Conservation (phyloP, 75 land plant genomes). For the Pinus tabuliformis region DNA sequence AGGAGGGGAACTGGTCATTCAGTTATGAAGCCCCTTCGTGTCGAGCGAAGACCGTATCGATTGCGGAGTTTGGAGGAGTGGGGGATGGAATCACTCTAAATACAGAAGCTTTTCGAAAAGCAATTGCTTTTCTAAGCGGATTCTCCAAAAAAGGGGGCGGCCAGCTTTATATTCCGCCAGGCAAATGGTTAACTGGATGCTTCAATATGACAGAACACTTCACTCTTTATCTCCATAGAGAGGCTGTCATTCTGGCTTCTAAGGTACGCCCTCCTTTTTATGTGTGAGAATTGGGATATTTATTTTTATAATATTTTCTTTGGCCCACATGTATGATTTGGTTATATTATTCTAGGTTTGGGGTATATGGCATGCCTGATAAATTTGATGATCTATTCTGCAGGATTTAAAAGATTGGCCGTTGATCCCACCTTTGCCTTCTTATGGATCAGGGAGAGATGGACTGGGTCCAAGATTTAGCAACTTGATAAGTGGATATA, state of each 20-base stretch:
- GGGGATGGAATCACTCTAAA: slow-evolving; percentile 55
- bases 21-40: slow-evolving; percentile 31
- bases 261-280: slow-evolving; percentile 18
- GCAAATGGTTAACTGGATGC: slow-evolving; percentile 62
- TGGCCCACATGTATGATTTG: no score
- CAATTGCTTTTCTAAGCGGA: slow-evolving; percentile 40
- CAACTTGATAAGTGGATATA: slow-evolving; percentile 58
- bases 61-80: slow-evolving; percentile 67
- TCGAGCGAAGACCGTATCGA: slow-evolving; percentile 39
- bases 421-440: slow-evolving; percentile 57
- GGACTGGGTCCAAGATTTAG: slow-evolving; percentile 46
- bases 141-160: slow-evolving; percentile 50
- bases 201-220: slow-evolving; percentile 65
- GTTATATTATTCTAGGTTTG: background rate
- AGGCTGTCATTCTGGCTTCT: slow-evolving; percentile 54
- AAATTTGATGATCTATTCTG: background rate
- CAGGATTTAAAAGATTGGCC: slow-evolving; percentile 58
- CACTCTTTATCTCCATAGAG: slow-evolving; percentile 48
- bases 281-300: no score
- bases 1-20: slow-evolving; percentile 5
- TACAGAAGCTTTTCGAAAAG: slow-evolving; percentile 58
- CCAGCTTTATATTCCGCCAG: slow-evolving; percentile 55
- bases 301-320: no score
- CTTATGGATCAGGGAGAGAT: slow-evolving; percentile 72
- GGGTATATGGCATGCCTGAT: background rate